These are phyloP conservation scores for Fusarium foetens DNA, from an alignment of 2,329 filamentous ascomycete genomes.

Conservation along the genomic window DNA sequence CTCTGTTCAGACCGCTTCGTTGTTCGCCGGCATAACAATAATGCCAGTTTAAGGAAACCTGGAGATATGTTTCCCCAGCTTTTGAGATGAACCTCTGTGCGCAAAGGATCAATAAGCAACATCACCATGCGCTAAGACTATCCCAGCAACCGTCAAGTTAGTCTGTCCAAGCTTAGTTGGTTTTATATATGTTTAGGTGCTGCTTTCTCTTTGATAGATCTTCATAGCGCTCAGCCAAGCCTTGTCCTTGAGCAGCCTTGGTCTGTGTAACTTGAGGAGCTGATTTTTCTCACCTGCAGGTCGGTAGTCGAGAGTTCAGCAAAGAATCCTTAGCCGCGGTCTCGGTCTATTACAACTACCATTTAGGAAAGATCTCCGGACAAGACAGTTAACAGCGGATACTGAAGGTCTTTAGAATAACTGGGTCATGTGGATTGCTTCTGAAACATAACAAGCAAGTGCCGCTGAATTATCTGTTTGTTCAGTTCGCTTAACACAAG, in stretches of 20 bases:
- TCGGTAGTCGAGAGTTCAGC: not conserved
- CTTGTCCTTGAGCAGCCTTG: not conserved
- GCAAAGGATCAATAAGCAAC: not conserved
- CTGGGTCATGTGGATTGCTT: not conserved
- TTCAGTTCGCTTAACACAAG: not conserved
- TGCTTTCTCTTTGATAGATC: accelerated
- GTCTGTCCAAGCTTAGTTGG: accelerated
- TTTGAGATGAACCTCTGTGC: not conserved
- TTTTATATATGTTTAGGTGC: too few relatives aligned
- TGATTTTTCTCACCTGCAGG: not conserved
- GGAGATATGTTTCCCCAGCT: not conserved
- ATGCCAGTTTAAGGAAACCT: not conserved
- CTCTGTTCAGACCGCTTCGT: not conserved
- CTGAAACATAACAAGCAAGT: not conserved
- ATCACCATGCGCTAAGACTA: too few relatives aligned
- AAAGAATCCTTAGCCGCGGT: not conserved
- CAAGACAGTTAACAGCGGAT: not conserved
- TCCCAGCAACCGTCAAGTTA: too few relatives aligned
- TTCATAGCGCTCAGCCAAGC: not conserved
- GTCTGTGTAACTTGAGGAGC: not conserved
- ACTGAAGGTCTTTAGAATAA: not conserved
- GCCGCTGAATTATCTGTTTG: not conserved
- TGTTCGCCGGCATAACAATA: not conserved
- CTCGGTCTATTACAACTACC: not conserved
- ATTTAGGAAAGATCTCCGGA: not conserved